Evolutionary conservation across 2,329 filamentous ascomycete species (phyloP).

Genomic region (Botrytis byssoidea): DNA sequence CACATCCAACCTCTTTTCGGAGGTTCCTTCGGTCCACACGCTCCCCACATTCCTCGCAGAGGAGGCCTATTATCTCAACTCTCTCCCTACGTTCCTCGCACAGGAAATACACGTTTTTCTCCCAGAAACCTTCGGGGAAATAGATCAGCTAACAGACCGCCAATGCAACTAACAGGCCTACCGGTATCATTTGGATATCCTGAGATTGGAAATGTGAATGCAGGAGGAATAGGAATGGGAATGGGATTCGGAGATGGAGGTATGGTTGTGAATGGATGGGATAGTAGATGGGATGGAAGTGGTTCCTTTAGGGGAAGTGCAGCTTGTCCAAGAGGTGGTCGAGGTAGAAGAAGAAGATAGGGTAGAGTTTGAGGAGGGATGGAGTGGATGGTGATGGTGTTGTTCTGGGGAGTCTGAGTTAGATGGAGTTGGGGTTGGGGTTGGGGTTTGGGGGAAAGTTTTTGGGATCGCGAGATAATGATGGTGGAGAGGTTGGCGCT

Average conservation of each 20-base stretch:
- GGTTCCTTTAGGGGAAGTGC: neutral
- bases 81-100: neutral
- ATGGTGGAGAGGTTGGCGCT: neutral
- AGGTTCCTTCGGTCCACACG: no score
- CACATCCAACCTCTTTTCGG: no score
- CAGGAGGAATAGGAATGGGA: no score
- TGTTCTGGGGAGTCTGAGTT: neutral
- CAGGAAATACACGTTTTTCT: neutral
- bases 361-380: neutral
- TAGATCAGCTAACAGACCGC: neutral
- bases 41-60: no score
- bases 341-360: neutral
- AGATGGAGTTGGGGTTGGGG: neutral
- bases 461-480: neutral
- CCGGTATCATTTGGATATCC: fast-evolving
- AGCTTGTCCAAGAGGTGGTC: neutral
- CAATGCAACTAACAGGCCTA: fast-evolving
- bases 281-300: neutral
- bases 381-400: neutral
- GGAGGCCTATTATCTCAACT: neutral
- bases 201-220: neutral
- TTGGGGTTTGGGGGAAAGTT: neutral
- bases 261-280: neutral
- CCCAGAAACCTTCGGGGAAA: fast-evolving
- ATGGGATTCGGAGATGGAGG: no score